Evolutionary conservation across 2,329 filamentous ascomycete genomes (phyloP), one percentile per base, ranked within the genome.

Genomic region (Paraphoma chrysanthemicola): DNA sequence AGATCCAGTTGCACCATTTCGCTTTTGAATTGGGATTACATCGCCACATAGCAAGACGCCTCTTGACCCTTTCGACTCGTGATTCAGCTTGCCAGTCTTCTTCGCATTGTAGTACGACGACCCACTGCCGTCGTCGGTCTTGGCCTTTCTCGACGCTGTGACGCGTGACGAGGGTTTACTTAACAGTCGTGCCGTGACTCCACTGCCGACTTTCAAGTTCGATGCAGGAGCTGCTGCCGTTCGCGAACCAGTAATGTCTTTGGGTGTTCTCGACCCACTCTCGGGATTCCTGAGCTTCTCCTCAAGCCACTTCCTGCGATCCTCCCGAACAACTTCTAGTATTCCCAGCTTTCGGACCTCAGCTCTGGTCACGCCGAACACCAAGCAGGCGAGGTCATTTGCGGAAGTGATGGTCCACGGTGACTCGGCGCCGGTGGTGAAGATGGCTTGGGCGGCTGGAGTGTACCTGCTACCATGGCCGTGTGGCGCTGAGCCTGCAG

Each of bases 351-450:
- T 97, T 53, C 93, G 88, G 23, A 99, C 91, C 77, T 99, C 95
- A 4, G 92, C 91, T 71, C 92, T 92, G n/a, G 93, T 97, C 9
- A 99, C 92, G n/a, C 95, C 95, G 79, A 98, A 99, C n/a, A 98
- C 90, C 43, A 99, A 83, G 77, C 95, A 99, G 16, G 95, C 95
- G 47, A 99, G 83, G 74, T 99, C 95, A 73, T 99, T 99, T 48
- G 95, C 95, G 3, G 95, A 92, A 51, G 97, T 86, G 57, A 99
- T 97, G 1, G 94, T 99, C 91, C 93, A 99, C 3, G 94, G 95
- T 8, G 92, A 86, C 62, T 90, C 88, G 12, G 91, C 85, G 76
- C 96, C 92, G n/a, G 95, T 99, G 7, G 94, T 96, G 74, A 99
- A 99, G 54, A 99, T 97, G 51, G 95, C 95, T 76, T 99, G 95